Conservation (phyloP, 306 rosid species). For the Cicer pinnatifidum region DNA sequence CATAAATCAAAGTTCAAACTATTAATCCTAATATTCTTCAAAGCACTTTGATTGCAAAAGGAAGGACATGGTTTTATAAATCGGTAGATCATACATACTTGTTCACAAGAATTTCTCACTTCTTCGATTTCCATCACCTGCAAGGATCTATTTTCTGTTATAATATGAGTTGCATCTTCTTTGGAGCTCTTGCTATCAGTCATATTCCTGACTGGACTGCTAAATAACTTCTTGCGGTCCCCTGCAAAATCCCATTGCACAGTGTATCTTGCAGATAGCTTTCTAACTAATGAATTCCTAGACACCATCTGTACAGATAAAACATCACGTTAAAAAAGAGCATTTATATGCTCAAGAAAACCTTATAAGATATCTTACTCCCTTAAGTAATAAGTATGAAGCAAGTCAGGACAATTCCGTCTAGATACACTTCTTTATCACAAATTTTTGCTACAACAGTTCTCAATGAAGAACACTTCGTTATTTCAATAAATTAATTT, state of each 20-base stretch:
- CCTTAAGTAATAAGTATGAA: constrained; percentile 36
- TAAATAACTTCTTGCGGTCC: constrained; percentile 54
- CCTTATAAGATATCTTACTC: constrained; percentile 18
- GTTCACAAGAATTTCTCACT: constrained; percentile 39
- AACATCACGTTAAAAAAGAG: not conserved
- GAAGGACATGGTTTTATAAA: constrained; percentile 17
- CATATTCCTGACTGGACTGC: constrained; percentile 45
- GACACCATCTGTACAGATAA: constrained; percentile 46
- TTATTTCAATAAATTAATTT: constrained; percentile 24
- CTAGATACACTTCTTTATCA: constrained; percentile 7
- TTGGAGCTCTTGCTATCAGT: constrained; percentile 42
- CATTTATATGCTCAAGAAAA: not conserved
- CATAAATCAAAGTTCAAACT: constrained; percentile 28
- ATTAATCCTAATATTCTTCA: constrained; percentile 16
- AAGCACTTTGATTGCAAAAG: constrained; percentile 4
- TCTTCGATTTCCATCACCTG: constrained; percentile 43
- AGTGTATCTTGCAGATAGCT: constrained; percentile 55
- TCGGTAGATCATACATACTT: constrained; percentile 32
- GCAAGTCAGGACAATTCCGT: constrained; percentile 34
- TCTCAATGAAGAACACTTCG: not conserved
- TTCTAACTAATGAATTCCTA: constrained; percentile 50
- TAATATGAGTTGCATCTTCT: constrained; percentile 40
- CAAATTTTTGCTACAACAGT: not conserved
- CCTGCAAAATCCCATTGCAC: constrained; percentile 58
- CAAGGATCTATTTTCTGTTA: constrained; percentile 45